A percentile compares a stretch with the other conserved stretches of the same genome.
phyloP scores from a whole-genome alignment of 805 yeast species.

The Yamadazyma philogaea region DNA sequence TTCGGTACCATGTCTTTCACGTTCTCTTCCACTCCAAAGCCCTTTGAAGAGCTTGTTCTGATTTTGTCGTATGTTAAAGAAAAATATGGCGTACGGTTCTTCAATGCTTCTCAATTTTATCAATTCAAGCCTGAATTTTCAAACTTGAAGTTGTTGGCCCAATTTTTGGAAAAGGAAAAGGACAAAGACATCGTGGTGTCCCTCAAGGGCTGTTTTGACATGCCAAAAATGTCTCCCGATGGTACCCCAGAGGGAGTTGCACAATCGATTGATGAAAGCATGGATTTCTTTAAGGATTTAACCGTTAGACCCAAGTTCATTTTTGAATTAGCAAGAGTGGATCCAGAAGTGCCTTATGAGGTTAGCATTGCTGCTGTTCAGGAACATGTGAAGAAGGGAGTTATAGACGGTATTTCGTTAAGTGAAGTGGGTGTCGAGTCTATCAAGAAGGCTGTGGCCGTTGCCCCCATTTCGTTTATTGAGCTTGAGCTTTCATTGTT shows the following conservation, averaged over 20 bases:
- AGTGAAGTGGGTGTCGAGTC: conserved; percentile 69
- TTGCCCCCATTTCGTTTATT: conserved; percentile 60
- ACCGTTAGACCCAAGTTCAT: conserved; percentile 37
- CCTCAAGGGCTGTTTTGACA: conserved; percentile 64
- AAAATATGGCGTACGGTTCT: conserved; percentile 45
- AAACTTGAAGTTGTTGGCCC: conserved; percentile 55
- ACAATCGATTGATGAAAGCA: conserved; percentile 46
- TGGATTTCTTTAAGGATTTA: conserved; percentile 22
- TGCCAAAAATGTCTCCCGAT: conserved; percentile 40
- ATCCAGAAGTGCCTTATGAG: conserved; percentile 52
- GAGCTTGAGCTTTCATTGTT: conserved; percentile 80
- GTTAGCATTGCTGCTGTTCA: conserved; percentile 55
- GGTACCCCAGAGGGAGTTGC: conserved; percentile 48
- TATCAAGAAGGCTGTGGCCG: conserved; percentile 54
- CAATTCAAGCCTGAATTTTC: conserved; percentile 42
- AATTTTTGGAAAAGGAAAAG: conserved; percentile 53
- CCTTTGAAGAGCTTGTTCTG: conserved; percentile 51
- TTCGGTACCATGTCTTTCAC: conserved; percentile 78
- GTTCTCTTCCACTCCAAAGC: conserved; percentile 57
- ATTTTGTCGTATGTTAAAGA: conserved; percentile 50
- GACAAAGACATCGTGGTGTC: conserved; percentile 50
- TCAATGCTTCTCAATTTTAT: conserved; percentile 80
- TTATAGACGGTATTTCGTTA: conserved; percentile 66
- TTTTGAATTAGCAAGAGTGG: conserved; percentile 74
- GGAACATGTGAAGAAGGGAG: conserved; percentile 60